Percentiles rank a stretch among this genome's conserved stretches.
These are phyloP conservation scores for Keithomyces neogunnii DNA, from an alignment of 2,329 filamentous ascomycete genomes.

Conservation along the genomic window DNA sequence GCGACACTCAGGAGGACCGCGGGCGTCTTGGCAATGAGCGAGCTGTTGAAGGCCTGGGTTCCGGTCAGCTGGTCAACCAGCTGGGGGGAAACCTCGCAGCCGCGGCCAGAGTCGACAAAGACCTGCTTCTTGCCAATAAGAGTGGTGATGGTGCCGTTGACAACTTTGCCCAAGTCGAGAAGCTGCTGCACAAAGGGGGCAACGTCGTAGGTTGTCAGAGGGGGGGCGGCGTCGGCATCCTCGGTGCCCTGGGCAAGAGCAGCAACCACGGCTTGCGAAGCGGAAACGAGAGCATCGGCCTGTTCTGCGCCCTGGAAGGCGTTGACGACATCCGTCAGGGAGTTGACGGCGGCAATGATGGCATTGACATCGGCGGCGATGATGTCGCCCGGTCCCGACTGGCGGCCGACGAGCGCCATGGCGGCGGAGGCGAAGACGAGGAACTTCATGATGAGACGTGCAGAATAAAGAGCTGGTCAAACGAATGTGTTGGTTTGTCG, in stretches of 20 bases:
- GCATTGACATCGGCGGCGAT: neutral
- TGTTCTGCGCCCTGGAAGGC: neutral
- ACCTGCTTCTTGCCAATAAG: slow-evolving; percentile 4
- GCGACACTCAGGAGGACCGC: neutral
- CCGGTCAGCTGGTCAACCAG: neutral
- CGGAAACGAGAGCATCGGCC: neutral
- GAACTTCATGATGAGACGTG: slow-evolving; percentile 3
- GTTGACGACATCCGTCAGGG: neutral
- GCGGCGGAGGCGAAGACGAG: slow-evolving; percentile 6
- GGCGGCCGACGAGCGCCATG: slow-evolving; percentile 3
- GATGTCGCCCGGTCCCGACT: neutral
- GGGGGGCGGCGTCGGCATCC: neutral
- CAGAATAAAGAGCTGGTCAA: too few species aligned
- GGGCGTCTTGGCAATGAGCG: slow-evolving; percentile 1
- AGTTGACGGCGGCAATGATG: neutral
- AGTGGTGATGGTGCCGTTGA: neutral
- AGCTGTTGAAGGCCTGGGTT: neutral
- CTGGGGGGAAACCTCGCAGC: slow-evolving; percentile 3
- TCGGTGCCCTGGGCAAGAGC: neutral
- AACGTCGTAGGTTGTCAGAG: neutral
- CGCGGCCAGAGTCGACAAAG: slow-evolving; percentile 1
- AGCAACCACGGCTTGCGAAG: neutral
- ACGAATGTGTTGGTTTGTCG: too few species aligned
- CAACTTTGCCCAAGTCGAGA: neutral
- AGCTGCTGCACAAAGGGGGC: neutral